Evolutionary conservation across 1,284 basidiomycete genomes (phyloP).

Genomic region (Tausonia pullulans): DNA sequence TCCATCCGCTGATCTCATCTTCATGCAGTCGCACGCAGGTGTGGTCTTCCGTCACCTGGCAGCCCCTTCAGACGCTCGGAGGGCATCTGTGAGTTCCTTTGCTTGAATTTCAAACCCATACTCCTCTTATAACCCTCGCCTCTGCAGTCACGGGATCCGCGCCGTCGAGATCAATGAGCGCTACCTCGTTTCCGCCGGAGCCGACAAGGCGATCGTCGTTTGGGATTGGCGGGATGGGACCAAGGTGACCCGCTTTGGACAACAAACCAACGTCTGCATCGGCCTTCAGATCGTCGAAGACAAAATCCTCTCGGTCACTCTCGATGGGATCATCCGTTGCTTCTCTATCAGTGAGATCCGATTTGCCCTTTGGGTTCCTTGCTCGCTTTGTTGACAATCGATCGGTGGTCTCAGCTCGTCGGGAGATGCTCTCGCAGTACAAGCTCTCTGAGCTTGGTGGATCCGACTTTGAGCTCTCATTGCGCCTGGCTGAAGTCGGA

Average conservation of each 20-base stretch:
- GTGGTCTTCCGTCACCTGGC: constrained; percentile 67
- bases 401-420: constrained; percentile 39
- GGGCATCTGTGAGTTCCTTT: constrained; percentile 39
- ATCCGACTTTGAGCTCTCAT: constrained; percentile 49
- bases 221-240: constrained; percentile 56
- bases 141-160: constrained; percentile 48
- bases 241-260: constrained; percentile 80
- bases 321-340: constrained; percentile 79
- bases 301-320: constrained; percentile 64
- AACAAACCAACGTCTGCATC: constrained; percentile 83
- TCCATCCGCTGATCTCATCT: constrained; percentile 2
- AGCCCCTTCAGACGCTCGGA: constrained; percentile 66
- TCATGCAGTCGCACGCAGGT: constrained; percentile 59
- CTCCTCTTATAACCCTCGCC: constrained; percentile 28
- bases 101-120: constrained; percentile 8
- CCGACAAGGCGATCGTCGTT: constrained; percentile 77
- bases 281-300: constrained; percentile 67
- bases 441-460: constrained; percentile 68
- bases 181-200: constrained; percentile 78
- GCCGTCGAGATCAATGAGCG: constrained; percentile 76
- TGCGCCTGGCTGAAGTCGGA: constrained; percentile 59
- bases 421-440: constrained; percentile 86
- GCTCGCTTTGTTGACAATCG: not conserved
- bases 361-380: not conserved
- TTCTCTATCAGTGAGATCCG: constrained; percentile 66